Evolutionary conservation across 352 stramenopile genomes (phyloP).

Genomic region (Elongisporangium undulatum): DNA sequence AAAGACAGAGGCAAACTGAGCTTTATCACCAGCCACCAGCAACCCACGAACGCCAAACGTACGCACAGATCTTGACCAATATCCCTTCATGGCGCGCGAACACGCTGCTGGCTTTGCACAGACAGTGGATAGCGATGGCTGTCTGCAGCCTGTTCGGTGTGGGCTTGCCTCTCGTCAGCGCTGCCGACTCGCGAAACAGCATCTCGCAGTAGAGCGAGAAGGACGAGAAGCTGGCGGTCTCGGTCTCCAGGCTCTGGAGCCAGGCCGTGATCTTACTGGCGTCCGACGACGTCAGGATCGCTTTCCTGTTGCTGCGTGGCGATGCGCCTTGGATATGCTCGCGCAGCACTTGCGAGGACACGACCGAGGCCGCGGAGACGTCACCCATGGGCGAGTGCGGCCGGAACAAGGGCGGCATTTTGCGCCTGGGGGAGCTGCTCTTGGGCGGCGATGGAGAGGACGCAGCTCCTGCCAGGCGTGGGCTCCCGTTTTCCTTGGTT

Average conservation of each 20-base stretch:
- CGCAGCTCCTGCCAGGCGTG: neutral
- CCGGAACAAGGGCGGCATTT: constrained; percentile 1
- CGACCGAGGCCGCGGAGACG: constrained; percentile 10
- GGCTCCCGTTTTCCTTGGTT: constrained; percentile 7
- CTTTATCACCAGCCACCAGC: neutral
- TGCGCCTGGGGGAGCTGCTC: neutral
- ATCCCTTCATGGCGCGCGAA: constrained; percentile 62
- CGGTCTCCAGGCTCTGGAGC: constrained; percentile 44
- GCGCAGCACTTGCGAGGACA: constrained; percentile 5
- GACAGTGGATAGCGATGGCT: constrained; percentile 68
- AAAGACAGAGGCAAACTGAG: neutral
- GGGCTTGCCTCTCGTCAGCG: constrained; percentile 55
- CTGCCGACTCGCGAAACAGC: constrained; percentile 58
- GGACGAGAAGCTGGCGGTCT: constrained; percentile 42
- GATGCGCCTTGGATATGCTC: constrained; percentile 6
- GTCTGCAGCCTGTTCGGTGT: constrained; percentile 67
- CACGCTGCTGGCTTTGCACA: constrained; percentile 53
- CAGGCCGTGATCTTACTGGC: constrained; percentile 60
- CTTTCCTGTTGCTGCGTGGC: constrained; percentile 7
- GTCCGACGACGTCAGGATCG: constrained; percentile 36
- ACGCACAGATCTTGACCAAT: constrained; percentile 52
- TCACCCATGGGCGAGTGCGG: constrained; percentile 30
- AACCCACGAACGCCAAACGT: neutral
- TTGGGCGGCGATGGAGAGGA: neutral
- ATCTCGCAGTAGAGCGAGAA: constrained; percentile 76